Percentiles rank a stretch among this genome's conserved stretches.
Conservation (phyloP, 306 rosid species). For the Parietaria judaica region DNA sequence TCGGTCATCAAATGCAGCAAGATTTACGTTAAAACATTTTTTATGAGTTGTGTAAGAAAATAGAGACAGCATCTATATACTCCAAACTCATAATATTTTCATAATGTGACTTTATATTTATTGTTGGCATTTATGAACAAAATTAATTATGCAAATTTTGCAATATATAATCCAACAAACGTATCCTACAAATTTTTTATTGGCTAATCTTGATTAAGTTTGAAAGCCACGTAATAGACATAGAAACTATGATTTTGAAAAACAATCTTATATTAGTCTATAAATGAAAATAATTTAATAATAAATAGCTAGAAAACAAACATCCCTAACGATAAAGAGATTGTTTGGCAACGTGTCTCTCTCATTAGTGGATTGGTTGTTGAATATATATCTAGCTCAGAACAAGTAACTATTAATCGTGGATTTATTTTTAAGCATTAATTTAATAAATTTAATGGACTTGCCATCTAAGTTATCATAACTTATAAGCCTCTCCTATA, state of each 20-base stretch:
- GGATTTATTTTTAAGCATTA: slow-evolving; percentile 10
- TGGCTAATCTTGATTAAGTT: slow-evolving; percentile 16
- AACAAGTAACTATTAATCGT: slow-evolving; percentile 5
- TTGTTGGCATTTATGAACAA: too few relatives aligned
- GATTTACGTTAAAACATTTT: too few relatives aligned
- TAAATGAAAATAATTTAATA: slow-evolving; percentile 8
- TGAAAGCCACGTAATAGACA: slow-evolving; percentile 33
- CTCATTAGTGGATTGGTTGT: slow-evolving; percentile 47
- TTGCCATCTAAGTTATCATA: neutral
- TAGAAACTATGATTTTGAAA: slow-evolving; percentile 1
- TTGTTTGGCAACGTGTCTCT: slow-evolving; percentile 37
- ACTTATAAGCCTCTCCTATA: slow-evolving; percentile 1
- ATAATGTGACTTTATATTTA: too few relatives aligned
- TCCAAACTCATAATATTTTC: too few relatives aligned
- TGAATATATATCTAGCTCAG: slow-evolving; percentile 31
- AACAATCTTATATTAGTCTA: slow-evolving; percentile 2
- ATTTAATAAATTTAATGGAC: neutral
- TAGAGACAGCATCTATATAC: too few relatives aligned
- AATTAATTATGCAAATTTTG: too few relatives aligned
- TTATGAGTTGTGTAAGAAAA: too few relatives aligned
- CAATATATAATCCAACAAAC: neutral
- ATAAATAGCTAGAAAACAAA: slow-evolving; percentile 22
- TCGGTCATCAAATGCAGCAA: too few relatives aligned
- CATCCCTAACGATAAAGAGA: slow-evolving; percentile 9
- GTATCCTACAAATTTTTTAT: neutral